Conservation (phyloP, 169 alveolate species). For the Plasmodium berghei region DNA sequence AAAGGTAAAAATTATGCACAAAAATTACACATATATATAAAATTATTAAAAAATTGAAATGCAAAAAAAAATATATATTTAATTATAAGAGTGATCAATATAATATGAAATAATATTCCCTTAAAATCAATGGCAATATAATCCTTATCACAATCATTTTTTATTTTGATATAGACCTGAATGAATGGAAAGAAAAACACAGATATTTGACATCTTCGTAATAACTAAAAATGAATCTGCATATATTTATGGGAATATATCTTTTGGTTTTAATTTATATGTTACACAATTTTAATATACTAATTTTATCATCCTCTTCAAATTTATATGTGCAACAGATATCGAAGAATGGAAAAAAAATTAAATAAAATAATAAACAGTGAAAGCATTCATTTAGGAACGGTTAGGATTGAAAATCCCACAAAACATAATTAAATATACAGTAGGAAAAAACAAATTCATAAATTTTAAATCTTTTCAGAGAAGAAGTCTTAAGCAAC, state of each 20-base stretch:
- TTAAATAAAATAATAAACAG: constrained; percentile 38
- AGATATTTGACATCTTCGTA: constrained; percentile 64
- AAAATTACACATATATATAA: too few species aligned
- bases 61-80: neutral
- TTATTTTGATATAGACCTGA: constrained; percentile 16
- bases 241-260: neutral
- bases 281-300: neutral
- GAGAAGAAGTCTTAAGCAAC: constrained; percentile 71
- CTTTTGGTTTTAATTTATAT: neutral
- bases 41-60: neutral
- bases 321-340: constrained; percentile 7
- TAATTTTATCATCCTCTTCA: neutral
- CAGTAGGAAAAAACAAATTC: neutral
- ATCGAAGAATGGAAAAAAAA: constrained; percentile 60
- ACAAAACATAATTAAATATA: constrained; percentile 6
- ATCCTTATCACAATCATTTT: too few species aligned
- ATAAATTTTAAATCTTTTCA: neutral
- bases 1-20: constrained; percentile 10
- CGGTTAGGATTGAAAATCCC: constrained; percentile 20
- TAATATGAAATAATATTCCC: neutral
- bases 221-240: neutral
- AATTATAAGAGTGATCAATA: neutral
- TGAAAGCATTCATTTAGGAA: constrained; percentile 33
- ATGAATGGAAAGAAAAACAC: constrained; percentile 55
- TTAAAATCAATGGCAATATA: too few species aligned